A percentile compares a stretch with the other conserved stretches of the same genome.
phyloP scores from a whole-genome alignment of 2,329 filamentous ascomycete genomes.

The Colletotrichum musae region DNA sequence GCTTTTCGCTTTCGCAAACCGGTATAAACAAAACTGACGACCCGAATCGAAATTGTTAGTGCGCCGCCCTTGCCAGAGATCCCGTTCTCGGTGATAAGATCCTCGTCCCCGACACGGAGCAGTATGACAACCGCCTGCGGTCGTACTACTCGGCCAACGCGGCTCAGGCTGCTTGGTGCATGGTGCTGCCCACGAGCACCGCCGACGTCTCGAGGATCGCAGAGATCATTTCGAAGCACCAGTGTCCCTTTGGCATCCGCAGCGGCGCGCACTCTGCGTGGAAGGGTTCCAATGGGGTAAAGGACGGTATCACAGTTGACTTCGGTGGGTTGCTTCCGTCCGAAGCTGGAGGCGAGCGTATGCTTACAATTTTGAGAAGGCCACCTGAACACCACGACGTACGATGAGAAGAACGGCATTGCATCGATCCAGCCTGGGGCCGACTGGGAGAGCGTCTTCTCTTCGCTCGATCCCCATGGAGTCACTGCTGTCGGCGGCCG shows the following conservation, averaged over 20 bases:
- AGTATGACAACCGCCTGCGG: conserved; percentile 45
- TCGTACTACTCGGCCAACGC: conserved; percentile 51
- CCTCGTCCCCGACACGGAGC: conserved; percentile 36
- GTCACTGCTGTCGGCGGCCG: conserved; percentile 44
- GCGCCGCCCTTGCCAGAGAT: conserved; percentile 43
- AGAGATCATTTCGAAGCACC: conserved; percentile 41
- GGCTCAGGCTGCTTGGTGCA: conserved; percentile 47
- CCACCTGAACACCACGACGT: conserved; percentile 50
- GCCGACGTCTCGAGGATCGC: conserved; percentile 42
- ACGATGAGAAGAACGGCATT: conserved; percentile 46
- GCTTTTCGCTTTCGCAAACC: neutral
- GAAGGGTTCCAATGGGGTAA: conserved; percentile 44
- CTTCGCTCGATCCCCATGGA: conserved; percentile 40
- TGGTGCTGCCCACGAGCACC: conserved; percentile 37
- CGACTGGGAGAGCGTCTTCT: conserved; percentile 47
- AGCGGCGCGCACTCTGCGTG: conserved; percentile 48
- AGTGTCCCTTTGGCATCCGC: conserved; percentile 48
- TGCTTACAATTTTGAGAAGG: conserved; percentile 28
- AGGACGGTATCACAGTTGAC: conserved; percentile 47
- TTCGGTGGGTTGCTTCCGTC: conserved; percentile 39
- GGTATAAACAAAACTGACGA: no score
- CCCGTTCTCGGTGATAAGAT: conserved; percentile 46
- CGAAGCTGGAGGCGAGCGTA: conserved; percentile 19
- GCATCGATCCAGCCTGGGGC: conserved; percentile 49
- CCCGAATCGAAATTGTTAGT: conserved; percentile 41